Base-by-base conservation (phyloP, 306 rosid genomes). In the Vigna nakashimae region DNA sequence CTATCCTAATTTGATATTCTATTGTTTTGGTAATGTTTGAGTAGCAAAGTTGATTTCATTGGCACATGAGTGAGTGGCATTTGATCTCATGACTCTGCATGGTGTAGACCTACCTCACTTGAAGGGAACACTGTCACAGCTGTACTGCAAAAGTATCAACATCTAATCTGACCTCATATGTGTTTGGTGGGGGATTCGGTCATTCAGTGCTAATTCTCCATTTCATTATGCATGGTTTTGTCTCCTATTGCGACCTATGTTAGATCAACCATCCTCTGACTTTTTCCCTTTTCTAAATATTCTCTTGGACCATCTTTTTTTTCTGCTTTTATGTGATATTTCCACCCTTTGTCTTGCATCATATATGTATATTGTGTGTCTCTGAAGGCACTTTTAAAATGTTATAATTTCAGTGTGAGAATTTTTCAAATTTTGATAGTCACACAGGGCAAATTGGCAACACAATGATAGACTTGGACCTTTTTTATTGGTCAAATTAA, bases 91-190 rank as follows among this genome's bases (percentile, higher is more conserved):
- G 71, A 74, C 80, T 52, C 17, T 58, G 65, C 65, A 30, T 10
- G 53, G 3, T 14, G 38, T 36, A 75, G 65, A 76, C 67, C 80
- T 52, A 76, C 80, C 60, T 56, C 75, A 57, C 49, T 77, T 56
- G 59, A 46, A 22, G 60, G 85, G 42, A 82, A 57, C 64, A 53
- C 24, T 77, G 63, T 46, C 69, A 76, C 65, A 76, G 70, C 82
- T 82, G 82, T 77, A 82, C 76, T 71, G 65, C 86, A 82, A 72
- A 82, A 82, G 79, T 77, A 50, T 82, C 73, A 72, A 77, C 82
- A 76, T 70, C 32, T 59, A 42, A 69, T 69, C 60, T 57, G 75
- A 66, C 71, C 48, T 80, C 52, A 49, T 6, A 50, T 76, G 69
- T 30, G 22, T 49, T 57, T 57, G 71, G 76, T 74, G 62, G 80